Evolutionary conservation across 2,329 filamentous ascomycete genomes (phyloP), one percentile per base, ranked within the genome.

Genomic region (Verticillium albo-atrum): DNA sequence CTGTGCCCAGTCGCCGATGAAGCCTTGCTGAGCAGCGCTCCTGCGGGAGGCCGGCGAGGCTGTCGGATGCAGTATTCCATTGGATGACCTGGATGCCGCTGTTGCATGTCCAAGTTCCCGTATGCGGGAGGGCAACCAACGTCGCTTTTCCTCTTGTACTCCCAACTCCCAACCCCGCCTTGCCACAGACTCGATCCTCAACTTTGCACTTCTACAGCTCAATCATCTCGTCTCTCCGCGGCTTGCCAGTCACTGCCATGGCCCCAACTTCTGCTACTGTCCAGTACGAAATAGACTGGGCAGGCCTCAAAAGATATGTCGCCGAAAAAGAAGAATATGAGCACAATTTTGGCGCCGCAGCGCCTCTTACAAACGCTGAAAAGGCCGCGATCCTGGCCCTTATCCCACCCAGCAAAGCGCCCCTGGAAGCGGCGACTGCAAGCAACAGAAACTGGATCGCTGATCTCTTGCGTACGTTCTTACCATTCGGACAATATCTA

Each of bases 361-460:
- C 74, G 1, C 71, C 73, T 0, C 65, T 82, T 30, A 72, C 73
- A 0, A 68, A 70, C 4, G 62, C 67, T 4, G 74, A 83, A 65
- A 67, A 70, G 10, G 67, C 70, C 42, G 75, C 79, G 17, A 66
- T 85, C 27, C 68, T 71, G 1, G 67, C 73, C 5, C 71, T 84
- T 53, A 69, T 76, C 57, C 62, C 66, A 2, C 56, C 28, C 30
- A 52, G 23, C n/a, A 56, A 20, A 7, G 20, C 61, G 2, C 4
- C 42, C 3, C 20, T 12, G 10, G 70, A 70, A 26, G 67, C 67
- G 3, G 65, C 67, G 3, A 65, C 68, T 5, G 1, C 73, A 9
- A 70, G 61, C 1, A 63, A 69, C 0, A 62, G 54, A 1, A 75
- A 80, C 67, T 80, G 75, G 71, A 56, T 80, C 32, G 72, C 75